phyloP scores from a whole-genome alignment of 2,329 filamentous ascomycete species.

The Sarocladium brachiariae region DNA sequence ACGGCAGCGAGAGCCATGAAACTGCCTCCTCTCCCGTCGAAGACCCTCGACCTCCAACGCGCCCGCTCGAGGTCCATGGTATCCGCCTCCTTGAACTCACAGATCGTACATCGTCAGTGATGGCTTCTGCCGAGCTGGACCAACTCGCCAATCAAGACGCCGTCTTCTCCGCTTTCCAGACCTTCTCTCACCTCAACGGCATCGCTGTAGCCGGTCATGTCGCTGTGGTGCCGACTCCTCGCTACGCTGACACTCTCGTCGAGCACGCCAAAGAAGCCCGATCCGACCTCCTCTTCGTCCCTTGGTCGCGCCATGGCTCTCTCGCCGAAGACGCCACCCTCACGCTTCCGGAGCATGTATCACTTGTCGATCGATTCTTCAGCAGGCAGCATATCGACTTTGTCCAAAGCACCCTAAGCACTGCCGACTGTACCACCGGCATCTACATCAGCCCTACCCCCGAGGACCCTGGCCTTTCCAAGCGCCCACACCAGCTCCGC shows the following conservation, averaged over 20 bases:
- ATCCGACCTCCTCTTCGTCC: slow-evolving; percentile 72
- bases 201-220: slow-evolving; percentile 70
- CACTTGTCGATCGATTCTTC: slow-evolving; percentile 33
- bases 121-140: slow-evolving; percentile 81
- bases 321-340: slow-evolving; percentile 51
- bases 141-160: slow-evolving; percentile 70
- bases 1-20: slow-evolving; percentile 11
- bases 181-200: slow-evolving; percentile 55
- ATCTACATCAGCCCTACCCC: slow-evolving; percentile 47
- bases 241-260: slow-evolving; percentile 66
- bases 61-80: slow-evolving; percentile 66
- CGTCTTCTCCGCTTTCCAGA: slow-evolving; percentile 45
- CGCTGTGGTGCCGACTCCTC: slow-evolving; percentile 62
- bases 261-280: slow-evolving; percentile 6
- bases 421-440: slow-evolving; percentile 60
- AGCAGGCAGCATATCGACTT: slow-evolving; percentile 57
- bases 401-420: slow-evolving; percentile 59
- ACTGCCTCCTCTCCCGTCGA: neutral
- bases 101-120: slow-evolving; percentile 89
- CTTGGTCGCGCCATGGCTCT: slow-evolving; percentile 80
- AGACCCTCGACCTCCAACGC: slow-evolving; percentile 7
- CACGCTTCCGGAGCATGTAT: slow-evolving; percentile 19
- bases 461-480: slow-evolving; percentile 16
- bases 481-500: neutral
- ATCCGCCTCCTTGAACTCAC: slow-evolving; percentile 82